Evolutionary conservation across 306 rosid genomes (phyloP).

Genomic region (Vicia faba): DNA sequence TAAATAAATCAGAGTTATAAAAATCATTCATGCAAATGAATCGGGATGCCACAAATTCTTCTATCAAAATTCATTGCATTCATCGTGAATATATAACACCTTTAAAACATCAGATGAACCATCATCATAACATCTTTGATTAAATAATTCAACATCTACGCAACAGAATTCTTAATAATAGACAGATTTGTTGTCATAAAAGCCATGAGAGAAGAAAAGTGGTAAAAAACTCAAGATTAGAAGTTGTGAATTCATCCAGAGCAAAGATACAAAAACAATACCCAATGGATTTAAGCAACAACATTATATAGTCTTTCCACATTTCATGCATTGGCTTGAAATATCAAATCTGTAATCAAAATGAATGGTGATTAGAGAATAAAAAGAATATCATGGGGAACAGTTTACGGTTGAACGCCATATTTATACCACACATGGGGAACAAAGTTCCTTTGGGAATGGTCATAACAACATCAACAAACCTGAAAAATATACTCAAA

Average conservation of each 20-base stretch:
- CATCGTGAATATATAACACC: too few relatives aligned
- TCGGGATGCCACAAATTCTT: too few relatives aligned
- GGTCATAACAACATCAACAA: conserved; percentile 82
- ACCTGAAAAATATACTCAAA: conserved; percentile 47
- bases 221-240: too few relatives aligned
- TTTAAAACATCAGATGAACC: too few relatives aligned
- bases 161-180: too few relatives aligned
- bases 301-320: conserved; percentile 70
- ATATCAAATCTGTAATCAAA: conserved; percentile 55
- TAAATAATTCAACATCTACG: too few relatives aligned
- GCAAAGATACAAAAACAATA: conserved; percentile 37
- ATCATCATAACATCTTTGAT: too few relatives aligned
- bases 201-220: too few relatives aligned
- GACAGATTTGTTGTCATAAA: too few relatives aligned
- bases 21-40: too few relatives aligned
- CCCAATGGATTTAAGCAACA: conserved; percentile 64
- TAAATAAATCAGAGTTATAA: too few relatives aligned
- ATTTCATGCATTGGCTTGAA: conserved; percentile 80
- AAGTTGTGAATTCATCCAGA: conserved; percentile 20
- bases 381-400: not conserved
- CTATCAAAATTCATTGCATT: too few relatives aligned
- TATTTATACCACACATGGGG: conserved; percentile 96
- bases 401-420: conserved; percentile 75
- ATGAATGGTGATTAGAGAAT: conserved; percentile 26
- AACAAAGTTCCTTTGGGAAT: conserved; percentile 80